phyloP scores from a whole-genome alignment of 1,284 basidiomycete genomes.

The Blastosporella zonata region DNA sequence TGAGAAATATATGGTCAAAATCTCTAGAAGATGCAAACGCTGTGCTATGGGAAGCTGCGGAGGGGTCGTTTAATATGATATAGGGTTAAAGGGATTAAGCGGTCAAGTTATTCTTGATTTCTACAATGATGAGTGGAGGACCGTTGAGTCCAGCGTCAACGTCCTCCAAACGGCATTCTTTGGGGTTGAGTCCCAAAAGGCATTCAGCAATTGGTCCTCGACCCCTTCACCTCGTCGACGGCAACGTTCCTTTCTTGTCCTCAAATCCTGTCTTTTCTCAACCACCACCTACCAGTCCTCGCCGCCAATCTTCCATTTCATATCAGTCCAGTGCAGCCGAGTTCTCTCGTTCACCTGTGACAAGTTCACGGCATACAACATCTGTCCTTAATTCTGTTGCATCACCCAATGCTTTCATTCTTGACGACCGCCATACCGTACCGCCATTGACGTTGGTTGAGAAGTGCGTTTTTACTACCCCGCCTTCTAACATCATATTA shows the following conservation, averaged over 20 bases:
- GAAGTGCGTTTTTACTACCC: slow-evolving; percentile 40
- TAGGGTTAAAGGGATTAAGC: too few species aligned
- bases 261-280: background rate
- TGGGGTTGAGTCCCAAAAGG: too few species aligned
- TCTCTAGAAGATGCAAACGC: too few species aligned
- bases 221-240: slow-evolving; percentile 24
- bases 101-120: too few species aligned
- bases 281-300: slow-evolving; percentile 16
- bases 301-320: slow-evolving; percentile 60
- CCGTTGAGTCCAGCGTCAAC: too few species aligned
- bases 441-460: slow-evolving; percentile 57
- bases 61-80: too few species aligned
- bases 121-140: too few species aligned
- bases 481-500: slow-evolving; percentile 4
- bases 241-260: slow-evolving; percentile 16
- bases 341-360: slow-evolving; percentile 17
- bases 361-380: slow-evolving; percentile 12
- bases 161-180: too few species aligned
- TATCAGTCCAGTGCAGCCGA: slow-evolving; percentile 42
- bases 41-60: too few species aligned
- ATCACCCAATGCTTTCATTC: slow-evolving; percentile 10
- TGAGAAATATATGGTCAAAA: too few species aligned
- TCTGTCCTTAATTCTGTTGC: slow-evolving; percentile 7
- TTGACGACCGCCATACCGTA: slow-evolving; percentile 6
- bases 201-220: slow-evolving; percentile 23